Evolutionary conservation across 2,329 filamentous ascomycete genomes (phyloP), one percentile per base, ranked within the genome.

Genomic region (Colletotrichum sojae): DNA sequence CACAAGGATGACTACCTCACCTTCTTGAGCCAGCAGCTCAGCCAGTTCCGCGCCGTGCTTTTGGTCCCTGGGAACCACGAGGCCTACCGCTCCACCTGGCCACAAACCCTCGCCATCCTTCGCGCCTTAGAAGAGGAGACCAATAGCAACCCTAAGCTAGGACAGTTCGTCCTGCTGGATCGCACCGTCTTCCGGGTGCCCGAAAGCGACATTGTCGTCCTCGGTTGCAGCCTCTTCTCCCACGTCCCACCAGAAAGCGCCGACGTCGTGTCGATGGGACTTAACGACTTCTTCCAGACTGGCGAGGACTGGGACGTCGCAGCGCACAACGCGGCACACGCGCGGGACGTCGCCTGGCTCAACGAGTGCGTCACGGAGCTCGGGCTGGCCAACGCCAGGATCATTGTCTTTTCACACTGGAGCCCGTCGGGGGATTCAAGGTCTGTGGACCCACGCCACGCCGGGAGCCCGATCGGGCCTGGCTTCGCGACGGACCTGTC

Each of bases 21-120:
- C 1, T 90, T 90, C 71, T 75, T 90, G 10, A 78, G 74, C 12
- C 73, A 71, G 2, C 87, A 89, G 71, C 81, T 90, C 3, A 39
- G 48, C 2, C 77, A 82, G 6, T 90, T 89, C 72, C 74, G 78
- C 5, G 74, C 78, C 2, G 84, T 90, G 1, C 81, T 90, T 46
- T 80, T 88, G 31, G 79, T 90, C 0, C 75, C 84, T 0, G 87
- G 88, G 0, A 90, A 90, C 71, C 87, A 90, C 73, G 88, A 90
- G 73, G 79, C 86, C 0, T 89, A 85, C 71, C 73, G 77, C 52
- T 81, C 80, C 4, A 77, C 16, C 46, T 85, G 83, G 83, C 49
- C 72, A 2, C 68, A 73, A 0, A 75, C 78, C 0, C 74, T 78
- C 36, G 39, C 54, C 1, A 68, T 71, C 2, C 75, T 85, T 12